Conservation (phyloP, 2,329 filamentous ascomycete genomes). For the Calonectria honghensis region DNA sequence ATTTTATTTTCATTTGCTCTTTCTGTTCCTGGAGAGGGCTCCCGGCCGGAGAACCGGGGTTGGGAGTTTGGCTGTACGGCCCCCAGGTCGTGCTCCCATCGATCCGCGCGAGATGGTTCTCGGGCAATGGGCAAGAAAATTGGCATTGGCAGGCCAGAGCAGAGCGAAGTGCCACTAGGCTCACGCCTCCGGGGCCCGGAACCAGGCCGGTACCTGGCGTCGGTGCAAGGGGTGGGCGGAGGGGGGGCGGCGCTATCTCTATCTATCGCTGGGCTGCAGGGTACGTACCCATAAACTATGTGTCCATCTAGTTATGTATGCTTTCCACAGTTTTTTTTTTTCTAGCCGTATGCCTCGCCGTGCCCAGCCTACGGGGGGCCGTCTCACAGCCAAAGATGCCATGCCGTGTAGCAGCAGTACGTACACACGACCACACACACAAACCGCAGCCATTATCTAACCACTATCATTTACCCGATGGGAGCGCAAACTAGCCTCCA, state of each 20-base stretch:
- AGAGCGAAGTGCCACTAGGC: not conserved
- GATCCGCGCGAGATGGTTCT: slow-evolving; percentile 14
- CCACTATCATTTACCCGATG: slow-evolving; percentile 21
- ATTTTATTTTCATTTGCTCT: not conserved
- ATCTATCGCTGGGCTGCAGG: slow-evolving; percentile 44
- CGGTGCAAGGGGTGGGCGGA: slow-evolving; percentile 20
- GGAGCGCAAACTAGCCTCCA: slow-evolving; percentile 2
- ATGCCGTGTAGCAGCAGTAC: not conserved
- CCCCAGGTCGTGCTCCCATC: not conserved
- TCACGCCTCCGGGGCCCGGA: slow-evolving; percentile 17
- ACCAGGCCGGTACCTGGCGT: slow-evolving; percentile 48
- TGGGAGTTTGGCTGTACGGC: not conserved
- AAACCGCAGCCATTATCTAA: not conserved
- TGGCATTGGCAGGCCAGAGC: not conserved
- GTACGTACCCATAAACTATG: slow-evolving; percentile 56
- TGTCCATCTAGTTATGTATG: slow-evolving; percentile 54
- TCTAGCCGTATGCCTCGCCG: not conserved
- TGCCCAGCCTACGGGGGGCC: not conserved
- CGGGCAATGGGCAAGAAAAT: slow-evolving; percentile 8
- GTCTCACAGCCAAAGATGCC: slow-evolving; percentile 11
- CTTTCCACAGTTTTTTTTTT: slow-evolving; percentile 34
- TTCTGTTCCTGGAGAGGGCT: slow-evolving; percentile 5
- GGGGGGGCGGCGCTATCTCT: slow-evolving; percentile 49
- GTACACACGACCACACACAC: slow-evolving; percentile 31
- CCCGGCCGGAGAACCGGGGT: not conserved